phyloP scores from a whole-genome alignment of 495 filamentous ascomycete genomes.

The Geoglossum glabrum region DNA sequence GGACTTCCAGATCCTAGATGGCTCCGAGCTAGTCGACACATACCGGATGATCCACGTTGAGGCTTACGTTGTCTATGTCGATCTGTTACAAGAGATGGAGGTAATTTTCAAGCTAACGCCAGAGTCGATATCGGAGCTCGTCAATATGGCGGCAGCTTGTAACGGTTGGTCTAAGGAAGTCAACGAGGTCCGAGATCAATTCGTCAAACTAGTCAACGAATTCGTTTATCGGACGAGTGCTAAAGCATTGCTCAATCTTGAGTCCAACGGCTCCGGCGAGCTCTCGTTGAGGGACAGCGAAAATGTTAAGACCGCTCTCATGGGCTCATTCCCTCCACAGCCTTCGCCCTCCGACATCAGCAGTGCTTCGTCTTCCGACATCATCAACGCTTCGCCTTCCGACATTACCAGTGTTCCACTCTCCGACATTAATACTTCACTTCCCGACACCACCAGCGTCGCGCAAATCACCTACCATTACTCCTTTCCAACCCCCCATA shows the following conservation, averaged over 20 bases:
- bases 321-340: slow-evolving; percentile 64
- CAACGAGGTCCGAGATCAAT: slow-evolving; percentile 95
- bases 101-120: slow-evolving; percentile 94
- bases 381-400: too few relatives aligned
- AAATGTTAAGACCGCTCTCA: slow-evolving; percentile 76
- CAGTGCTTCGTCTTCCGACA: too few relatives aligned
- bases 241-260: slow-evolving; percentile 78
- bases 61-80: slow-evolving; percentile 96
- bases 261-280: slow-evolving; percentile 93
- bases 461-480: too few relatives aligned
- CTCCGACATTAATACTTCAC: too few relatives aligned
- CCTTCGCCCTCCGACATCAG: slow-evolving; percentile 48
- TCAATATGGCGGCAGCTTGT: slow-evolving; percentile 70
- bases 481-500: too few relatives aligned
- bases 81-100: slow-evolving; percentile 94
- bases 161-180: slow-evolving; percentile 95
- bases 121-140: slow-evolving; percentile 81
- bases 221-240: slow-evolving; percentile 86
- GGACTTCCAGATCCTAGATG: slow-evolving; percentile 65
- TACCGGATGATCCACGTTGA: slow-evolving; percentile 89
- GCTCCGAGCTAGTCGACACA: slow-evolving; percentile 78
- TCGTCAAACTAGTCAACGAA: slow-evolving; percentile 89
- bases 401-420: too few relatives aligned
- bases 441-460: too few relatives aligned
- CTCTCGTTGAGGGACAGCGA: slow-evolving; percentile 78